These are phyloP conservation scores for Neurospora hispaniola DNA, from an alignment of 495 filamentous ascomycete genomes.

Conservation along the genomic window DNA sequence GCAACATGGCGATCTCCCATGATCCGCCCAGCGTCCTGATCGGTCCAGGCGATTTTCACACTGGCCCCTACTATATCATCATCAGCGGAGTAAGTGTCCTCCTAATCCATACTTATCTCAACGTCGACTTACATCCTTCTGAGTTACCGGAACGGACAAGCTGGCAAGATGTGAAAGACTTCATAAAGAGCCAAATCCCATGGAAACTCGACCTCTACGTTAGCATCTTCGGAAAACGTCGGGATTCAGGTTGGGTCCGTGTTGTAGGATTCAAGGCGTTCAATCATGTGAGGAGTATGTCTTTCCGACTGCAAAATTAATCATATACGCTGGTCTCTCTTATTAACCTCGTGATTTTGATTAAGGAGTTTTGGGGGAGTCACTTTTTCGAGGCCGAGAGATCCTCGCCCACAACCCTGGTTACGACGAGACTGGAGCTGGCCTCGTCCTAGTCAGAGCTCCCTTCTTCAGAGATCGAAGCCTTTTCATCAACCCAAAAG, in stretches of 20 bases:
- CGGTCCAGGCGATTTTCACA: background rate
- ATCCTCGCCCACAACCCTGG: conserved; percentile 1
- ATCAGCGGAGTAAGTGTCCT: conserved; percentile 1
- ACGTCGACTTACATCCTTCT: background rate
- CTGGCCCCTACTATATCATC: conserved; percentile 7
- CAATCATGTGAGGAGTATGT: conserved; percentile 2
- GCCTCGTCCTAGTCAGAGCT: conserved; percentile 1
- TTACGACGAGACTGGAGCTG: background rate
- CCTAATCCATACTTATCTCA: background rate
- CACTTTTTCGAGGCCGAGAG: background rate
- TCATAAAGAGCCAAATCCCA: conserved; percentile 1
- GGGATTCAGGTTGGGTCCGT: conserved; percentile 7
- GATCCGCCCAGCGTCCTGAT: conserved; percentile 1
- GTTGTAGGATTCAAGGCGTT: conserved; percentile 4
- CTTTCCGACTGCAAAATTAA: background rate
- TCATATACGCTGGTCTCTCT: background rate
- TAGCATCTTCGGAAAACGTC: background rate
- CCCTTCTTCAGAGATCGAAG: background rate
- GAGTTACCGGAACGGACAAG: background rate
- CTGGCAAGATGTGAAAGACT: conserved; percentile 6
- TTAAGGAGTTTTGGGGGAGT: background rate
- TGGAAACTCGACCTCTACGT: conserved; percentile 4
- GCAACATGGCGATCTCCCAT: background rate
- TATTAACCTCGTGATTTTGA: background rate
- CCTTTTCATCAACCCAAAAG: background rate